Evolutionary conservation across 345 rosid genomes (phyloP).

Genomic region (Rhizophora mangle): DNA sequence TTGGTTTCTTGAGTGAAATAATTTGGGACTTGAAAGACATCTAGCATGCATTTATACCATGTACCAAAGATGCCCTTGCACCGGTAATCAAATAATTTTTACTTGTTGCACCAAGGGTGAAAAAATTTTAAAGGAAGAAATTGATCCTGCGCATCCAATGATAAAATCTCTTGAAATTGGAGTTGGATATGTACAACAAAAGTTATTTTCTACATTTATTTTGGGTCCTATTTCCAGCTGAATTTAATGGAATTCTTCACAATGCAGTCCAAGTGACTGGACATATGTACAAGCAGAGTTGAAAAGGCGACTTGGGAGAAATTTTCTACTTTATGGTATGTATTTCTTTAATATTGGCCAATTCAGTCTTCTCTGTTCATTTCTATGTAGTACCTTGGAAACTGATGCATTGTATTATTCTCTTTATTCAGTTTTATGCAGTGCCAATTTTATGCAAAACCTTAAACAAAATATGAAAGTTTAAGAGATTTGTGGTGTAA

Average conservation of each 20-base stretch:
- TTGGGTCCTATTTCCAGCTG: neutral
- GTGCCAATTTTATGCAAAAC: neutral
- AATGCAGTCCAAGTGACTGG: slow-evolving; percentile 94
- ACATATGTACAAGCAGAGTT: slow-evolving; percentile 89
- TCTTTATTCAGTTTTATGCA: neutral
- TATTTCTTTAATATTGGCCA: neutral
- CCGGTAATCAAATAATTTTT: neutral
- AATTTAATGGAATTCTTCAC: slow-evolving; percentile 20
- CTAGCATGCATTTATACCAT: no score
- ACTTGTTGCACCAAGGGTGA: neutral
- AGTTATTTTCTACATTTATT: neutral
- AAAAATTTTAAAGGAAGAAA: neutral
- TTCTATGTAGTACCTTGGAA: neutral
- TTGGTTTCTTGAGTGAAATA: no score
- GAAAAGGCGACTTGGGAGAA: slow-evolving; percentile 80
- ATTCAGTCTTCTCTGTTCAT: neutral
- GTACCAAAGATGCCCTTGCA: neutral
- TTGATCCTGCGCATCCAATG: neutral
- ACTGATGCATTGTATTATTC: neutral
- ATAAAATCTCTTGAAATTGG: neutral
- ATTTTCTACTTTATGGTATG: slow-evolving; percentile 80
- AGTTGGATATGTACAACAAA: neutral
- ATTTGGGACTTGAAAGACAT: no score
- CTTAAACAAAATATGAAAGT: neutral
- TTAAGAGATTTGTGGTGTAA: neutral